Conservation (phyloP, 2,329 filamentous ascomycete genomes). For the Xylaria arbuscula region DNA sequence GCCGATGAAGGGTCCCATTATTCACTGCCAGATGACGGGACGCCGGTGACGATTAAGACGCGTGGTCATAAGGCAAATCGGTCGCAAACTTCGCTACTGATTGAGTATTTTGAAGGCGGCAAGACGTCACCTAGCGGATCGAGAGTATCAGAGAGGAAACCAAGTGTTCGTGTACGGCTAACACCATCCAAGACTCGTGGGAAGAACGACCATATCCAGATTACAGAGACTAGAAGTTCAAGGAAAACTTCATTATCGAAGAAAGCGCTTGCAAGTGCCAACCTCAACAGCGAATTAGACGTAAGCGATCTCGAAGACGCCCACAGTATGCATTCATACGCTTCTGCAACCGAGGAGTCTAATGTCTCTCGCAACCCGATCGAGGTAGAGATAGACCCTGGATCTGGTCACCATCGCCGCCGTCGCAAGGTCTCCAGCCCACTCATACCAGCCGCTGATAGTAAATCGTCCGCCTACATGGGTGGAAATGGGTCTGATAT, state of each 20-base stretch:
- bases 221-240: constrained; percentile 81
- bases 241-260: constrained; percentile 71
- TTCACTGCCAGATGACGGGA: constrained; percentile 86
- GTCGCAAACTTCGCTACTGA: constrained; percentile 90
- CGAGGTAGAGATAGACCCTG: constrained; percentile 85
- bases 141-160: constrained; percentile 71
- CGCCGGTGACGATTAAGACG: constrained; percentile 91
- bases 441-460: constrained; percentile 68
- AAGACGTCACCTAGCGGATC: constrained; percentile 68
- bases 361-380: constrained; percentile 81
- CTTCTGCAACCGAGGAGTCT: constrained; percentile 82
- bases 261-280: constrained; percentile 55
- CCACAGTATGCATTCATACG: constrained; percentile 76
- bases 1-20: constrained; percentile 79
- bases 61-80: constrained; percentile 67
- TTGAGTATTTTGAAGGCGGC: constrained; percentile 92
- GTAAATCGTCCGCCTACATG: constrained; percentile 69
- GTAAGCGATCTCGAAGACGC: constrained; percentile 68
- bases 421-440: constrained; percentile 72
- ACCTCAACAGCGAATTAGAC: constrained; percentile 70
- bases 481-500: constrained; percentile 82
- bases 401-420: constrained; percentile 61
- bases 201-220: constrained; percentile 82
- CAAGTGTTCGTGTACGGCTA: constrained; percentile 82
- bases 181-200: constrained; percentile 78